phyloP scores from a whole-genome alignment of 2,329 filamentous ascomycete species.

The Colletotrichum brevisporum region DNA sequence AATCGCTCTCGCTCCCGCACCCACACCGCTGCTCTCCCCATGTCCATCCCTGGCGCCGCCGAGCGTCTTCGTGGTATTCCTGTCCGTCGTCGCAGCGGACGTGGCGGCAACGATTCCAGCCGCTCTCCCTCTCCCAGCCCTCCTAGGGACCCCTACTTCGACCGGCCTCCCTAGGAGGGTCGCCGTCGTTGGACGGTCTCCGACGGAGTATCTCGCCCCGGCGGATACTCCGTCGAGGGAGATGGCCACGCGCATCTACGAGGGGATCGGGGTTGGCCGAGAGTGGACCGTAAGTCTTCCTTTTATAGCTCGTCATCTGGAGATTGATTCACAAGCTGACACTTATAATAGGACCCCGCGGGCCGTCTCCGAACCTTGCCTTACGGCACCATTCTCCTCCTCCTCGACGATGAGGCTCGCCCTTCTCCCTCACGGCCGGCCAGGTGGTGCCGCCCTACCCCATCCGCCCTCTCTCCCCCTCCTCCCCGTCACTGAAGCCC shows the following conservation, averaged over 20 bases:
- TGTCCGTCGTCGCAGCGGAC: neutral
- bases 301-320: neutral
- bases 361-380: conserved; percentile 34
- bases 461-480: conserved; percentile 22
- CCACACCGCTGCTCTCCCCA: conserved; percentile 6
- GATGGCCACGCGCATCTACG: conserved; percentile 13
- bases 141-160: neutral
- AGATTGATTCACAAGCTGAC: neutral
- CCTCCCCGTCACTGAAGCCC: conserved; percentile 10
- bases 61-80: conserved; percentile 5
- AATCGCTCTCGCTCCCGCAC: conserved; percentile 6
- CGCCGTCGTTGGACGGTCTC: conserved; percentile 33
- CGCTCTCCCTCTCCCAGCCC: neutral
- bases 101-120: neutral
- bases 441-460: conserved; percentile 16
- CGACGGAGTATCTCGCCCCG: conserved; percentile 28
- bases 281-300: conserved; percentile 22
- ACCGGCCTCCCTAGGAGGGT: conserved; percentile 26
- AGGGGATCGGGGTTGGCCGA: conserved; percentile 16
- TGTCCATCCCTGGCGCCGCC: conserved; percentile 23
- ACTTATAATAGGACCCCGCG: conserved; percentile 22
- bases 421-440: conserved; percentile 9
- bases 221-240: conserved; percentile 23
- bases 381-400: conserved; percentile 21
- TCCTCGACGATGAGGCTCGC: conserved; percentile 26